A percentile compares a stretch with the other conserved stretches of the same genome.
phyloP scores from a whole-genome alignment of 306 rosid species.

The Alnus rubra region DNA sequence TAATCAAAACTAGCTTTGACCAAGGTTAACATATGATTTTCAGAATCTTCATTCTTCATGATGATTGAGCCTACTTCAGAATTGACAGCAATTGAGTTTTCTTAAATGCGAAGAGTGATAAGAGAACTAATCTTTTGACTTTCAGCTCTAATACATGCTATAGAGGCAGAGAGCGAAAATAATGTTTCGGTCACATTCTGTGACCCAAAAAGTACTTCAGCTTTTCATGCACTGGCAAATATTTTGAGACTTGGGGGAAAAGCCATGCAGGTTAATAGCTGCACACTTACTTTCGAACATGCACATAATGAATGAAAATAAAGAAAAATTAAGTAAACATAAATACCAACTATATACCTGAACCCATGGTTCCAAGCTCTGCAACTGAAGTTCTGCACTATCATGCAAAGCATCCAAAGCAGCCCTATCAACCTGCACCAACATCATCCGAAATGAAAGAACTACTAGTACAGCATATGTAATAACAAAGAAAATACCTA shows the following conservation, averaged over 20 bases:
- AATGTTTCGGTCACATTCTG: not conserved
- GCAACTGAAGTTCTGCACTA: constrained; percentile 86
- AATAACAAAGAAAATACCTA: constrained; percentile 28
- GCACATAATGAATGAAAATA: constrained; percentile 7
- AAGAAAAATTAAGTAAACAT: constrained; percentile 10
- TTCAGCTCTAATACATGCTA: not conserved
- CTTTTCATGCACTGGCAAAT: not conserved
- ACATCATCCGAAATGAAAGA: constrained; percentile 32
- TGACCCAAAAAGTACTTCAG: not conserved
- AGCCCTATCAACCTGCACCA: constrained; percentile 83
- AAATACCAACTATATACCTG: constrained; percentile 57
- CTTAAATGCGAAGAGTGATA: not conserved
- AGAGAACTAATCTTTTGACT: not conserved
- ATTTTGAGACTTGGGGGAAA: not conserved
- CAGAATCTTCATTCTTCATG: not conserved
- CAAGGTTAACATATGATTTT: not conserved
- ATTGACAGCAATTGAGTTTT: not conserved
- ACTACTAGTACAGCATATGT: constrained; percentile 20
- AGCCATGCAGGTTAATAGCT: not conserved
- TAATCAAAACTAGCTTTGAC: not conserved
- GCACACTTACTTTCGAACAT: not conserved
- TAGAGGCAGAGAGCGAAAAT: not conserved
- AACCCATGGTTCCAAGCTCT: constrained; percentile 95
- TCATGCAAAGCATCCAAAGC: constrained; percentile 90
- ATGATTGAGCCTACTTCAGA: not conserved